phyloP scores from a whole-genome alignment of 495 filamentous ascomycete genomes.

The Penicillium coprophilum region DNA sequence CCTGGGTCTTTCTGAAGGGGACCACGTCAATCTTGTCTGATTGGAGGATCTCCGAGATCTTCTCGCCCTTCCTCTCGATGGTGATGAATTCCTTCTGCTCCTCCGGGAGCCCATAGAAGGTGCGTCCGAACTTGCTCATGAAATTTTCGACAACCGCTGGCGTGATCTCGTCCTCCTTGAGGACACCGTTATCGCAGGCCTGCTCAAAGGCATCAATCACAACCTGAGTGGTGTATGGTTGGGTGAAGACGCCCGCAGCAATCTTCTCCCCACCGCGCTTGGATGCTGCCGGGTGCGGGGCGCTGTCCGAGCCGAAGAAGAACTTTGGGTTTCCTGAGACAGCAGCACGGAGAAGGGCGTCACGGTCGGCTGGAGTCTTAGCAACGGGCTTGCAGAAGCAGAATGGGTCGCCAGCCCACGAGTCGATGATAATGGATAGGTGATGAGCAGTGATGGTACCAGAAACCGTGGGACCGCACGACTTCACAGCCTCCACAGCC shows the following conservation, averaged over 20 bases:
- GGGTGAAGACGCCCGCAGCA: conserved; percentile 89
- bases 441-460: conserved; percentile 73
- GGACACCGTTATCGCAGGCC: conserved; percentile 62
- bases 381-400: conserved; percentile 87
- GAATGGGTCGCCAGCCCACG: conserved; percentile 72
- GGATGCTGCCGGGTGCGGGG: conserved; percentile 71
- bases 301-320: conserved; percentile 71
- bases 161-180: conserved; percentile 67
- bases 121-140: conserved; percentile 68
- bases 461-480: conserved; percentile 70
- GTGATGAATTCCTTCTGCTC: conserved; percentile 58
- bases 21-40: conserved; percentile 62
- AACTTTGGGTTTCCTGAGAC: conserved; percentile 71
- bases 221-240: conserved; percentile 76
- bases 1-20: conserved; percentile 66
- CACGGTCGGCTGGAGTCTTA: conserved; percentile 71
- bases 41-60: conserved; percentile 51
- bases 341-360: conserved; percentile 69
- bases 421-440: conserved; percentile 73
- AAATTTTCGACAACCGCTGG: conserved; percentile 70
- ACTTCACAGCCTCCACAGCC: conserved; percentile 74
- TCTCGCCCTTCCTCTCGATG: conserved; percentile 60
- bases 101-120: conserved; percentile 63
- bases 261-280: conserved; percentile 65
- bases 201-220: conserved; percentile 74